These are phyloP conservation scores for Trichoderma asperelloides DNA, from an alignment of 495 filamentous ascomycete genomes.

Conservation along the genomic window DNA sequence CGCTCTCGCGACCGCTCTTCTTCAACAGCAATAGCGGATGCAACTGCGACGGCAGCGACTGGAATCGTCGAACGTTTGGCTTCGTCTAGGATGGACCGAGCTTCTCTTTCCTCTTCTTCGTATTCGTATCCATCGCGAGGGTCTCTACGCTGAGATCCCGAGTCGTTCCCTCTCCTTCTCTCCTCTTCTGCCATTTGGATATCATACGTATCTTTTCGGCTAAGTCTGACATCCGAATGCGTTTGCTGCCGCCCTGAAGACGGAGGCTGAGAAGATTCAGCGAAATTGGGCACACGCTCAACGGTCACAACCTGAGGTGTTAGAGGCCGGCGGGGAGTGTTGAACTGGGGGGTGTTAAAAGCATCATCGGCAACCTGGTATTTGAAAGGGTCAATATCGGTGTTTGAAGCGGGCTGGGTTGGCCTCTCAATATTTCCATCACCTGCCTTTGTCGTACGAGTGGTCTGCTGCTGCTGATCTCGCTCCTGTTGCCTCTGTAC, in stretches of 20 bases:
- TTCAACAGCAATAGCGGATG: constrained; percentile 28
- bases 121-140: background rate
- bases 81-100: constrained; percentile 24
- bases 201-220: constrained; percentile 34
- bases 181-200: constrained; percentile 8
- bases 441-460: constrained; percentile 9
- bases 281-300: constrained; percentile 36
- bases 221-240: constrained; percentile 21
- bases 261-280: constrained; percentile 12
- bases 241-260: background rate
- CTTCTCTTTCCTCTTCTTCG: constrained; percentile 24
- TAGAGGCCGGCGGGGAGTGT: constrained; percentile 25
- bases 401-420: constrained; percentile 14
- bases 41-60: constrained; percentile 24
- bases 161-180: background rate
- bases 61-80: constrained; percentile 28
- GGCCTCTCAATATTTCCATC: constrained; percentile 16
- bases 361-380: constrained; percentile 41
- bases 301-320: constrained; percentile 36
- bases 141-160: background rate
- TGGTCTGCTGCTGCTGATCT: background rate
- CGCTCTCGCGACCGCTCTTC: constrained; percentile 18
- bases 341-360: constrained; percentile 30
- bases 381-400: constrained; percentile 39
- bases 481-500: background rate